Evolutionary conservation across 495 filamentous ascomycete genomes (phyloP).

Genomic region (Sabuloglossum arenarium): DNA sequence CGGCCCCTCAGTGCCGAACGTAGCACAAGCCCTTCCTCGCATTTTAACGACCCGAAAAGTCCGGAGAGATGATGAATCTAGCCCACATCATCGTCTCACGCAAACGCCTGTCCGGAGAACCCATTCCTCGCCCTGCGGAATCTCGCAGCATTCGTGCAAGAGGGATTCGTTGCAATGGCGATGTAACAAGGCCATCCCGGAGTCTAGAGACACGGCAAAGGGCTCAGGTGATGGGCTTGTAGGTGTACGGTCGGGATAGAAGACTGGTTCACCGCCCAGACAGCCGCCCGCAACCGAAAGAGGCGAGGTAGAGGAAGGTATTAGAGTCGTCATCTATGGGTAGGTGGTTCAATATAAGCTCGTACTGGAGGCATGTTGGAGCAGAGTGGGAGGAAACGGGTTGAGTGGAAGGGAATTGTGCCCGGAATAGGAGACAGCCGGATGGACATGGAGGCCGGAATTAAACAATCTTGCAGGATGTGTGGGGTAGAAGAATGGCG

Average conservation of each 20-base stretch:
- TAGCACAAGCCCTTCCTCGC: no score
- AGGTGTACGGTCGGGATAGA: conserved; percentile 34
- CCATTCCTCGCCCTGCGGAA: conserved; percentile 76
- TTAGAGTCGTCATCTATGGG: conserved; percentile 68
- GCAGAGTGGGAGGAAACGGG: no score
- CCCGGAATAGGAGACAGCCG: neutral
- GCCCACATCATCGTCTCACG: conserved; percentile 27
- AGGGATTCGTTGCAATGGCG: conserved; percentile 78
- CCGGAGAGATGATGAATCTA: no score
- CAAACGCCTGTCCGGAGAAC: conserved; percentile 77
- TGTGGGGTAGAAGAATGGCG: no score
- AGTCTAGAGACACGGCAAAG: conserved; percentile 51
- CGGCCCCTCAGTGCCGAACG: no score
- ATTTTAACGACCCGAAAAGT: no score
- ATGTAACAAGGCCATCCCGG: conserved; percentile 69
- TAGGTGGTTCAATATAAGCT: no score
- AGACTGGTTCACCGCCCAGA: conserved; percentile 78
- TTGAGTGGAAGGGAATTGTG: neutral
- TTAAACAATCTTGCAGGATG: no score
- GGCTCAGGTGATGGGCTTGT: conserved; percentile 20
- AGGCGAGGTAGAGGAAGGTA: conserved; percentile 60
- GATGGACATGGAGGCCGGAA: no score
- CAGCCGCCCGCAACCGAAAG: no score
- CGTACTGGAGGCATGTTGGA: no score
- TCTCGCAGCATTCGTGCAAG: conserved; percentile 71